phyloP scores from a whole-genome alignment of 805 yeast species.

The Cyberlindnera veronae region DNA sequence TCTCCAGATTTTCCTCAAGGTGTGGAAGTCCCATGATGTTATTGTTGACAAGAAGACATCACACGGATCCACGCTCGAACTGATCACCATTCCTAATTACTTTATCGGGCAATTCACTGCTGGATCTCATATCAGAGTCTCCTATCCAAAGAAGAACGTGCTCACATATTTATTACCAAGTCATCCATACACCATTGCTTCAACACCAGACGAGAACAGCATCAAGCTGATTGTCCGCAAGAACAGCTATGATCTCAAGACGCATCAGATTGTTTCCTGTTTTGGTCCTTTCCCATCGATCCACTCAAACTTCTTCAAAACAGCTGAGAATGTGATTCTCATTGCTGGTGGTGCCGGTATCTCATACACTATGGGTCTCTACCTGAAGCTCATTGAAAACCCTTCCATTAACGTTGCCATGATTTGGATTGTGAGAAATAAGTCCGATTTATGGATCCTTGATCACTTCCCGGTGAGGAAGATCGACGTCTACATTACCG shows the following conservation, averaged over 20 bases:
- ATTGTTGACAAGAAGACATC: conserved; percentile 17
- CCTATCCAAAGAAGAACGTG: conserved; percentile 34
- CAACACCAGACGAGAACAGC: conserved; percentile 36
- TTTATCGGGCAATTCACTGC: conserved; percentile 33
- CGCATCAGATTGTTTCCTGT: conserved; percentile 35
- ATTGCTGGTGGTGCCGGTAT: conserved; percentile 76
- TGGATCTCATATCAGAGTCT: conserved; percentile 57
- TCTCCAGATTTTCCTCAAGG: conserved; percentile 36
- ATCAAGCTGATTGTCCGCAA: conserved; percentile 45
- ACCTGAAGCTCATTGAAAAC: conserved; percentile 34
- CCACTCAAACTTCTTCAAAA: conserved; percentile 40
- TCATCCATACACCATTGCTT: conserved; percentile 66
- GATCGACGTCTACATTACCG: conserved; percentile 39
- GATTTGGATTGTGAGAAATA: conserved; percentile 52
- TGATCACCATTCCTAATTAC: conserved; percentile 25
- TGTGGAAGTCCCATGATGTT: conserved; percentile 21
- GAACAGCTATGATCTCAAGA: conserved; percentile 32
- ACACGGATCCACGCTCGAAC: conserved; percentile 22
- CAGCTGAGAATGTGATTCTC: conserved; percentile 48
- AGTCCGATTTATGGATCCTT: conserved; percentile 45
- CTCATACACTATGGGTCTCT: conserved; percentile 56
- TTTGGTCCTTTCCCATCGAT: conserved; percentile 44
- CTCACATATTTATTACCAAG: conserved; percentile 51
- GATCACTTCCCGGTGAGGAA: conserved; percentile 34
- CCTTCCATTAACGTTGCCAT: conserved; percentile 34